Evolutionary conservation across 2,329 filamentous ascomycete genomes (phyloP), one percentile per base, ranked within the genome.

Genomic region (Phialemonium atrogriseum): DNA sequence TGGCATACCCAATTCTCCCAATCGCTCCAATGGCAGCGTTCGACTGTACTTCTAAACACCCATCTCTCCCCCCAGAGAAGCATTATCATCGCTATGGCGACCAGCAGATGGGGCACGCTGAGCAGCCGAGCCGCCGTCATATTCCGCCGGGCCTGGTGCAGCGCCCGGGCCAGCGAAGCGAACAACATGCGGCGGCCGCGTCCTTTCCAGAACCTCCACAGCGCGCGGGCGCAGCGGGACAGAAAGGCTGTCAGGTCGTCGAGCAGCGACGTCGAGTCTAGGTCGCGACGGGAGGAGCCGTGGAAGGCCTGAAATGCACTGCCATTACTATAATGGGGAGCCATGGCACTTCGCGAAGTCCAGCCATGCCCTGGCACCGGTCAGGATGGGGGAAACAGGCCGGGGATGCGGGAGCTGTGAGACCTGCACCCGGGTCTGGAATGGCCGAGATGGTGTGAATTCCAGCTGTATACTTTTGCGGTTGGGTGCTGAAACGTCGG

Each of bases 1-100:
- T 10, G 16, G 23, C 73, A 50, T 67, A 94, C 87, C 88, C 91
- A 98, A 56, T 75, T 70, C 64, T 98, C 91, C 91, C 91, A 98
- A 24, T 72, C 73, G 21, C 74, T 68, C 91, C 91, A 98, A 33
- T 73, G 62, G 56, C 91, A 98, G 31, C 63, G 68, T 34, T 72
- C 64, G 11, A 94, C 73, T 37, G 73, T 77, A 41, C 73, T 73
- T 32, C 71, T 66, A 55, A 93, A 96, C 21, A 80, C 70, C 57
- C 73, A 82, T 37, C 83, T 69, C 62, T 98, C 91, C 2, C 89
- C 87, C 77, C 84, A 91, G 42, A 91, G 74, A 40, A 98, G 49
- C 13, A 83, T 68, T 14, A 84, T 54, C 24, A 87, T 47, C 89
- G 91, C 98, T 27, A 88, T 37, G 10, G 73, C 51, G 12, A 84